Evolutionary conservation across 257 asterid genomes (phyloP).

Genomic region (Cordia subcordata): DNA sequence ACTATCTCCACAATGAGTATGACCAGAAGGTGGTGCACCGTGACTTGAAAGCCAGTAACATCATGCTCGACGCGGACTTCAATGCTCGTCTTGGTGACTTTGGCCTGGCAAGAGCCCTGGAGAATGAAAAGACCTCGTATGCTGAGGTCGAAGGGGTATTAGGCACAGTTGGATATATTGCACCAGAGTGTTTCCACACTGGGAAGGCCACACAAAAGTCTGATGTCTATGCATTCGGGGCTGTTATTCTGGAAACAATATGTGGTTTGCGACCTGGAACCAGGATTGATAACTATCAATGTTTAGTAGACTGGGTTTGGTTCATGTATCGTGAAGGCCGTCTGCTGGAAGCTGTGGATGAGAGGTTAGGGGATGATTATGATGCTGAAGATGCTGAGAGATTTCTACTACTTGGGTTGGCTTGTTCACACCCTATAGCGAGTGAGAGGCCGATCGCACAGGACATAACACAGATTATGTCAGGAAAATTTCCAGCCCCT

Average conservation of each 20-base stretch:
- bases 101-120: constrained; percentile 88
- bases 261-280: constrained; percentile 77
- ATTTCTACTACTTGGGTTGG: constrained; percentile 61
- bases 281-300: constrained; percentile 47
- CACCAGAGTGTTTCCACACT: constrained; percentile 91
- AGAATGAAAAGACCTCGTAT: constrained; percentile 73
- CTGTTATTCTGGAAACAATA: constrained; percentile 66
- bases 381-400: constrained; percentile 62
- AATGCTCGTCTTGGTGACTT: constrained; percentile 86
- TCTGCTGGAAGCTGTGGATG: constrained; percentile 66
- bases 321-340: constrained; percentile 60
- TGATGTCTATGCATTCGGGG: constrained; percentile 80
- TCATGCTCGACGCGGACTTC: constrained; percentile 82
- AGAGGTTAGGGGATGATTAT: constrained; percentile 39
- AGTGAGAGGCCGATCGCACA: constrained; percentile 63
- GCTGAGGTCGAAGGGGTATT: constrained; percentile 78
- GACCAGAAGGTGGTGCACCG: constrained; percentile 83
- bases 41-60: constrained; percentile 86
- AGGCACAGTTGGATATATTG: constrained; percentile 88
- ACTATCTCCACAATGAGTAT: constrained; percentile 87
- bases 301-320: constrained; percentile 88
- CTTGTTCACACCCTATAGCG: constrained; percentile 77
- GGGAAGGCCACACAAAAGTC: constrained; percentile 81
- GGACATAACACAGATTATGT: constrained; percentile 53
- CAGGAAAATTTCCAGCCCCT: constrained; percentile 54